Evolutionary conservation across 2,329 filamentous ascomycete genomes (phyloP).

Genomic region (Canariomyces notabilis): DNA sequence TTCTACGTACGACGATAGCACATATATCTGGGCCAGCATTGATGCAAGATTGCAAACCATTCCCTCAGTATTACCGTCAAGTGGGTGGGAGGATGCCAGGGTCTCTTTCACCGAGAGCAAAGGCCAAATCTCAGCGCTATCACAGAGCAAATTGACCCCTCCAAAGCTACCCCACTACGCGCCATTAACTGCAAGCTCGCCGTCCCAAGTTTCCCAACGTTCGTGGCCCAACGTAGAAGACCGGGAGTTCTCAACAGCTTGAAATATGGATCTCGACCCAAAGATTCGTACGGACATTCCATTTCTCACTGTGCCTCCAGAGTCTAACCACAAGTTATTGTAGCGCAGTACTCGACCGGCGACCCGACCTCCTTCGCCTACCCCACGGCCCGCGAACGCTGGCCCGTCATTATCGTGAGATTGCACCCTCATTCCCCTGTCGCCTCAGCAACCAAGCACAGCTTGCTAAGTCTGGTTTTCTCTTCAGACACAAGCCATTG

Average conservation of each 20-base stretch:
- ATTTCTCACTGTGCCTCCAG: background rate
- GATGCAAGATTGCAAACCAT: too few species aligned
- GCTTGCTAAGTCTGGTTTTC: background rate
- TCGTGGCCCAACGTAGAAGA: too few species aligned
- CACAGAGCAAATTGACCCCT: conserved; percentile 12
- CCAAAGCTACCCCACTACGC: conserved; percentile 12
- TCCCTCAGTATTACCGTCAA: too few species aligned
- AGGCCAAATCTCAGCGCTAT: too few species aligned
- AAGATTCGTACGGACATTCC: conserved; percentile 22
- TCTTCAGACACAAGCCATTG: conserved; percentile 77
- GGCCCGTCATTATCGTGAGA: conserved; percentile 85
- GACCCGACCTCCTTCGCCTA: conserved; percentile 85
- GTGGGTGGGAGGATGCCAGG: background rate
- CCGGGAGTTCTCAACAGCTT: too few species aligned
- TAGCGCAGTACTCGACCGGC: conserved; percentile 71
- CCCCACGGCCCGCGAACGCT: conserved; percentile 77
- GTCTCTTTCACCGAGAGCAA: conserved; percentile 2
- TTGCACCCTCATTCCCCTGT: background rate
- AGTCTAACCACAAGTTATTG: conserved; percentile 1
- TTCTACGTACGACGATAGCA: too few species aligned
- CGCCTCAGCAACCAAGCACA: background rate
- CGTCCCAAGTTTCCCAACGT: too few species aligned
- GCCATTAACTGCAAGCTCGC: too few species aligned
- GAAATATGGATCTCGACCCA: conserved; percentile 26
- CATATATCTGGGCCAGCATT: too few species aligned